Evolutionary conservation across 2,329 filamentous ascomycete species (phyloP).

Genomic region (Samsoniella hepiali): DNA sequence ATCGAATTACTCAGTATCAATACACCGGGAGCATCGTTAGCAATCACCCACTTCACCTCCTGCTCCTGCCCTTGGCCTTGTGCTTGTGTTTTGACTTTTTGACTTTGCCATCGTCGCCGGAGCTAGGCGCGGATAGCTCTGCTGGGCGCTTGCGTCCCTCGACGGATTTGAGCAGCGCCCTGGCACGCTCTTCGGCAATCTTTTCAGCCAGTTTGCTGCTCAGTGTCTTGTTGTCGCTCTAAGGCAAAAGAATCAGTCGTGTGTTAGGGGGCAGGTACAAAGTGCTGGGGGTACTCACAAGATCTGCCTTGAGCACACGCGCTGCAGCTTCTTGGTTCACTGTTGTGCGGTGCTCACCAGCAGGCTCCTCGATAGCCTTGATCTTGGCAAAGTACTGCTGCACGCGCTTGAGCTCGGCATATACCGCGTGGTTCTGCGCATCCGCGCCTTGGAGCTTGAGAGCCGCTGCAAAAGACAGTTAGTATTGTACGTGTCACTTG

Average conservation of each 20-base stretch:
- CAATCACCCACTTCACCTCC: neutral
- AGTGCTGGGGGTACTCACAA: conserved; percentile 51
- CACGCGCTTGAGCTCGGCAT: conserved; percentile 79
- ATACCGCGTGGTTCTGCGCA: conserved; percentile 80
- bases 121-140: conserved; percentile 30
- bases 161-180: conserved; percentile 47
- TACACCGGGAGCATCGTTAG: too few relatives aligned
- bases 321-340: conserved; percentile 75
- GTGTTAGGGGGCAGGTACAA: neutral
- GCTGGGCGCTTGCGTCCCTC: conserved; percentile 44
- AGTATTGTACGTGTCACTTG: neutral
- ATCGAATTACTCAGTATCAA: too few relatives aligned
- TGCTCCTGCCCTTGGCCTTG: conserved; percentile 27
- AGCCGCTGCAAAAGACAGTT: conserved; percentile 48
- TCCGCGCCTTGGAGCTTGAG: conserved; percentile 76
- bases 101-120: conserved; percentile 26
- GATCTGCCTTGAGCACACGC: conserved; percentile 76
- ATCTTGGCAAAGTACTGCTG: conserved; percentile 94
- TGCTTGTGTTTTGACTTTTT: conserved; percentile 28
- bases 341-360: conserved; percentile 48
- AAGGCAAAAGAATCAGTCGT: conserved; percentile 16
- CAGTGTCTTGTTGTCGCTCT: conserved; percentile 51
- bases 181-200: conserved; percentile 54
- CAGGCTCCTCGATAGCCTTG: conserved; percentile 66
- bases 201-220: conserved; percentile 52